Percentiles rank a stretch among this genome's conserved stretches.
These are phyloP conservation scores for Monosporascus sp. DNA, from an alignment of 2,329 filamentous ascomycete genomes.

Conservation along the genomic window DNA sequence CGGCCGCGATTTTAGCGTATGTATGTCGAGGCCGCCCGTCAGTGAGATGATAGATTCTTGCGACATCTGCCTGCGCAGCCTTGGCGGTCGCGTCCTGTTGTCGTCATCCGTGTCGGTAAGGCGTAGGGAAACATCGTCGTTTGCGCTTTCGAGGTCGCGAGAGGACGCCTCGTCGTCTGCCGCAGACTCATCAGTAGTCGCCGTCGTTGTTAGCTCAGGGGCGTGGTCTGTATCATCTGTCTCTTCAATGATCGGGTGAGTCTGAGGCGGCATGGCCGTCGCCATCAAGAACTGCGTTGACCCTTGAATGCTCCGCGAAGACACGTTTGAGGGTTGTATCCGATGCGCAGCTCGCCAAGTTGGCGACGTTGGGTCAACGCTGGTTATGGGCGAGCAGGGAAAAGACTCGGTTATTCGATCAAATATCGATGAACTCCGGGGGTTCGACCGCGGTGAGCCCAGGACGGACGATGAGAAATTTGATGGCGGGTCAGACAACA, in stretches of 20 bases:
- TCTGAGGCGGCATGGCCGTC: conserved; percentile 16
- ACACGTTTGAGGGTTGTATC: conserved; percentile 53
- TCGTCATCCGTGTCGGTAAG: conserved; percentile 25
- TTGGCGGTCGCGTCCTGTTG: conserved; percentile 33
- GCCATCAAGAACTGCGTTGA: conserved; percentile 20
- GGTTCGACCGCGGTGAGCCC: conserved; percentile 73
- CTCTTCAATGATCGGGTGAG: conserved; percentile 24
- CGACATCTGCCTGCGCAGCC: conserved; percentile 63
- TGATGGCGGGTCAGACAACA: conserved; percentile 54
- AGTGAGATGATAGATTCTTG: conserved; percentile 89
- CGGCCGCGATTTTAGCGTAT: conserved; percentile 69
- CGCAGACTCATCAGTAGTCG: conserved; percentile 29
- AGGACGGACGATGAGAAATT: conserved; percentile 68
- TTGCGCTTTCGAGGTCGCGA: conserved; percentile 8
- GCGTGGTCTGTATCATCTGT: conserved; percentile 26
- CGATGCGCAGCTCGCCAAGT: conserved; percentile 46
- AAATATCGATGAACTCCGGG: conserved; percentile 66
- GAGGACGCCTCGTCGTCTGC: conserved; percentile 24
- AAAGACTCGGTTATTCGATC: conserved; percentile 66
- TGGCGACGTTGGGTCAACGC: conserved; percentile 62
- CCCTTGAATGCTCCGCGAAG: conserved; percentile 42
- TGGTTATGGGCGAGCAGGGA: conserved; percentile 78
- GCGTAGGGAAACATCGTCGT: conserved; percentile 24
- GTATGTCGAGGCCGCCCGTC: conserved; percentile 83
- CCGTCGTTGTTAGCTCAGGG: conserved; percentile 24